Conservation (phyloP, 495 filamentous ascomycete genomes). For the Terfezia boudieri region DNA sequence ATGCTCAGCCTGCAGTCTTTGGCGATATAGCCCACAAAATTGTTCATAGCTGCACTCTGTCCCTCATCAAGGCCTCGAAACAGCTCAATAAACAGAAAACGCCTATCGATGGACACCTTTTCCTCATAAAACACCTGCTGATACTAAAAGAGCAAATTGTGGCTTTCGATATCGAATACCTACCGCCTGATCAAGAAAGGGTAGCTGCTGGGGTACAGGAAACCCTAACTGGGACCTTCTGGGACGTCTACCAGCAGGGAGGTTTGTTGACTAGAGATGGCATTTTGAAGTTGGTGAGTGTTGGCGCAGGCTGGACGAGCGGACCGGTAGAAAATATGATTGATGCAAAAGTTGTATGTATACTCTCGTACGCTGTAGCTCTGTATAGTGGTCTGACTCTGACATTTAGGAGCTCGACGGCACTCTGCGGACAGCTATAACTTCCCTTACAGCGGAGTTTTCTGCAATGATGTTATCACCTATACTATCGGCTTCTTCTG, state of each 20-base stretch:
- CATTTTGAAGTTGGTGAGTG: constrained; percentile 35
- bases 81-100: constrained; percentile 29
- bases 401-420: constrained; percentile 15
- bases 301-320: constrained; percentile 35
- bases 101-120: constrained; percentile 39
- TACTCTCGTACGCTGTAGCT: not conserved
- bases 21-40: constrained; percentile 59
- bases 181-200: constrained; percentile 26
- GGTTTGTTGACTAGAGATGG: constrained; percentile 45
- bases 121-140: constrained; percentile 51
- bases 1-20: constrained; percentile 39
- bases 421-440: constrained; percentile 18
- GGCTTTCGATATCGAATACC: constrained; percentile 51
- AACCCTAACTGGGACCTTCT: constrained; percentile 57
- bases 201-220: constrained; percentile 2
- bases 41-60: constrained; percentile 47
- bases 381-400: no score
- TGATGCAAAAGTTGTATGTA: constrained; percentile 31
- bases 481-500: not conserved
- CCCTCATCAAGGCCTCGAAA: constrained; percentile 37
- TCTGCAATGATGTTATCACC: not conserved
- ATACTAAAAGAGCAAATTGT: constrained; percentile 58
- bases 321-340: constrained; percentile 37
- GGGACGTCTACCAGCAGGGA: constrained; percentile 45
- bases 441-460: constrained; percentile 4